These are phyloP conservation scores for Diplodia mutila DNA, from an alignment of 2,329 filamentous ascomycete species.

Conservation along the genomic window DNA sequence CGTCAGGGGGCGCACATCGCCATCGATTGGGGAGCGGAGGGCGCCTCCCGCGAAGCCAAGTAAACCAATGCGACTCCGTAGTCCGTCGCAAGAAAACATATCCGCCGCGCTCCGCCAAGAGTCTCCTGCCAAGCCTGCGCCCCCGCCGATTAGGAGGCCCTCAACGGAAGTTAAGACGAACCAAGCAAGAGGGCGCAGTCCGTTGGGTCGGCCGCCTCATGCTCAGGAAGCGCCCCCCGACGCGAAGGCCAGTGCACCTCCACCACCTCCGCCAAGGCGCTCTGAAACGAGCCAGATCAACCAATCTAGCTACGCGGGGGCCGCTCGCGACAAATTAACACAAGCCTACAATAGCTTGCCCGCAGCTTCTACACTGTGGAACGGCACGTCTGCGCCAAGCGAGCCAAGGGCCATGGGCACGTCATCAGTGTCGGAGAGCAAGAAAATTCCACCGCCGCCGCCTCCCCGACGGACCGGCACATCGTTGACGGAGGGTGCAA, in stretches of 20 bases:
- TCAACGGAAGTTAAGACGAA: slow-evolving; percentile 22
- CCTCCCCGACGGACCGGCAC: slow-evolving; percentile 23
- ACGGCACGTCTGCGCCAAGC: slow-evolving; percentile 22
- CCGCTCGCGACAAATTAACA: slow-evolving; percentile 44
- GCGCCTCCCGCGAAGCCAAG: slow-evolving; percentile 20
- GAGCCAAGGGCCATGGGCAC: slow-evolving; percentile 14
- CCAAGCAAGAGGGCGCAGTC: slow-evolving; percentile 28
- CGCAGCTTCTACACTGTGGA: slow-evolving; percentile 35
- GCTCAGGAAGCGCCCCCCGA: slow-evolving; percentile 29
- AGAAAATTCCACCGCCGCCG: slow-evolving; percentile 27
- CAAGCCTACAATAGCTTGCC: slow-evolving; percentile 47
- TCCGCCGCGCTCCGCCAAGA: slow-evolving; percentile 27
- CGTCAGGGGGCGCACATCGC: slow-evolving; percentile 17
- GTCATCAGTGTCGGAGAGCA: slow-evolving; percentile 27
- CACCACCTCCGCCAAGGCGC: slow-evolving; percentile 39
- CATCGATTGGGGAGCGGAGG: slow-evolving; percentile 4
- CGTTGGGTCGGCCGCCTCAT: slow-evolving; percentile 35
- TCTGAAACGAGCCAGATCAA: slow-evolving; percentile 13
- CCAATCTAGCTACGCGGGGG: slow-evolving; percentile 41
- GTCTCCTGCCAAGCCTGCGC: slow-evolving; percentile 28
- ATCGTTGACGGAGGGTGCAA: slow-evolving; percentile 4
- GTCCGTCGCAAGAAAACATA: slow-evolving; percentile 39
- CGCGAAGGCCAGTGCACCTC: slow-evolving; percentile 36
- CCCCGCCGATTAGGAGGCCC: slow-evolving; percentile 38
- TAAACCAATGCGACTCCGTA: slow-evolving; percentile 45